Evolutionary conservation across 495 filamentous ascomycete species (phyloP).

Genomic region (Bacidia gigantensis): DNA sequence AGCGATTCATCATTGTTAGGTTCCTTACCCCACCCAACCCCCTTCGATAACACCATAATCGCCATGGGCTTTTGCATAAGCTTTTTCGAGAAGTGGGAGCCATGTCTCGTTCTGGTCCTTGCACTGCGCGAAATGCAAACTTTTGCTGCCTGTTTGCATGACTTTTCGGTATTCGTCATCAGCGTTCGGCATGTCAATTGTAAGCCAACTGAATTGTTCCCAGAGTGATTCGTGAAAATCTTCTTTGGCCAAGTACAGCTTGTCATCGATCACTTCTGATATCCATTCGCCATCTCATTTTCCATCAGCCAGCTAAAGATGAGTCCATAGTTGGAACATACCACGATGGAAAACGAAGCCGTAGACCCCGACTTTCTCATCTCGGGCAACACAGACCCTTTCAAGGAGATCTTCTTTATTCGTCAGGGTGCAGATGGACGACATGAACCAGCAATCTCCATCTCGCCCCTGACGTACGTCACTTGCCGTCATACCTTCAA

Average conservation of each 20-base stretch:
- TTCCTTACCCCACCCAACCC: background rate
- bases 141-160: slow-evolving; percentile 31
- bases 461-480: slow-evolving; percentile 64
- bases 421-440: slow-evolving; percentile 65
- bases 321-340: too few species aligned
- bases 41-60: slow-evolving; percentile 7
- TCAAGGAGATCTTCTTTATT: slow-evolving; percentile 67
- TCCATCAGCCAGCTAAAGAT: too few species aligned
- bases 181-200: slow-evolving; percentile 50
- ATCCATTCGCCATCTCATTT: slow-evolving; percentile 19
- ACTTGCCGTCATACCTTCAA: slow-evolving; percentile 65
- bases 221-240: slow-evolving; percentile 61
- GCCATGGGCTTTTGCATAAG: slow-evolving; percentile 67
- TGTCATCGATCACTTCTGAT: slow-evolving; percentile 16
- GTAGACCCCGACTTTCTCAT: slow-evolving; percentile 75
- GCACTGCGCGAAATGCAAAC: slow-evolving; percentile 57
- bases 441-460: slow-evolving; percentile 85
- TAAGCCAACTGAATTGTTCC: slow-evolving; percentile 56
- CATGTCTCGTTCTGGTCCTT: slow-evolving; percentile 59
- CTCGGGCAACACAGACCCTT: slow-evolving; percentile 60
- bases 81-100: slow-evolving; percentile 66
- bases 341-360: slow-evolving; percentile 84
- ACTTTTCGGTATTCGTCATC: slow-evolving; percentile 65
- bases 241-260: slow-evolving; percentile 63
- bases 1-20: background rate